phyloP scores from a whole-genome alignment of 495 filamentous ascomycete species.

The Xylaria curta region DNA sequence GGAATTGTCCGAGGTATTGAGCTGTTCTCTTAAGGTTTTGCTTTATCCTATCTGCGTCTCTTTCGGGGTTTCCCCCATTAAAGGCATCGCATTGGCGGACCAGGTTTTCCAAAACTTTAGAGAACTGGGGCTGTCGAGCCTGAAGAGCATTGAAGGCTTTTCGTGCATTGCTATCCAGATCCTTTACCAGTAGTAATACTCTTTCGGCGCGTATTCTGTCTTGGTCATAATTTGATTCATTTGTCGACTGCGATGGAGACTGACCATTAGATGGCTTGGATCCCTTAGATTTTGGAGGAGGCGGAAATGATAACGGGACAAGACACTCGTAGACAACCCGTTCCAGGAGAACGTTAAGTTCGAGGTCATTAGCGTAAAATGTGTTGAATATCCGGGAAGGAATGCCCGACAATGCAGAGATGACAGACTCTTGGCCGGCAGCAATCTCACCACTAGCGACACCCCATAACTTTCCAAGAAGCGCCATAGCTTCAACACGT shows the following conservation, averaged over 20 bases:
- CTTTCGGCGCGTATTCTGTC: slow-evolving; percentile 88
- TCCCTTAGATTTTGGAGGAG: slow-evolving; percentile 70
- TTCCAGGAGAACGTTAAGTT: slow-evolving; percentile 84
- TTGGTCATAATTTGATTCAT: slow-evolving; percentile 62
- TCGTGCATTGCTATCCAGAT: slow-evolving; percentile 78
- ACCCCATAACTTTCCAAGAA: slow-evolving; percentile 87
- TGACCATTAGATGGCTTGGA: slow-evolving; percentile 61
- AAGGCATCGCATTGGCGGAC: slow-evolving; percentile 82
- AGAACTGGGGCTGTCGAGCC: slow-evolving; percentile 71
- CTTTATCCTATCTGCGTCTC: slow-evolving; percentile 71
- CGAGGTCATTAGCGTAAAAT: slow-evolving; percentile 87
- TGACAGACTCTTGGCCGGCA: slow-evolving; percentile 77
- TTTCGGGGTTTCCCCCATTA: slow-evolving; percentile 84
- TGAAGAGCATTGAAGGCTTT: slow-evolving; percentile 91
- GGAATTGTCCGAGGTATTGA: slow-evolving; percentile 70
- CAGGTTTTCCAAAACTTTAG: slow-evolving; percentile 72
- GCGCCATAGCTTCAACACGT: slow-evolving; percentile 82
- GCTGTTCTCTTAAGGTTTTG: slow-evolving; percentile 69
- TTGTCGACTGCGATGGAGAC: slow-evolving; percentile 59
- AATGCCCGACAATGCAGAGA: slow-evolving; percentile 73
- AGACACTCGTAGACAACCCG: slow-evolving; percentile 85
- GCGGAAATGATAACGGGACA: slow-evolving; percentile 84
- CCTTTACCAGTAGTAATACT: slow-evolving; percentile 78
- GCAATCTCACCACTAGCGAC: slow-evolving; percentile 88
- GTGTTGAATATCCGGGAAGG: slow-evolving; percentile 87